Evolutionary conservation across 2,329 filamentous ascomycete species (phyloP).

Genomic region (Epichloe aotearoae): DNA sequence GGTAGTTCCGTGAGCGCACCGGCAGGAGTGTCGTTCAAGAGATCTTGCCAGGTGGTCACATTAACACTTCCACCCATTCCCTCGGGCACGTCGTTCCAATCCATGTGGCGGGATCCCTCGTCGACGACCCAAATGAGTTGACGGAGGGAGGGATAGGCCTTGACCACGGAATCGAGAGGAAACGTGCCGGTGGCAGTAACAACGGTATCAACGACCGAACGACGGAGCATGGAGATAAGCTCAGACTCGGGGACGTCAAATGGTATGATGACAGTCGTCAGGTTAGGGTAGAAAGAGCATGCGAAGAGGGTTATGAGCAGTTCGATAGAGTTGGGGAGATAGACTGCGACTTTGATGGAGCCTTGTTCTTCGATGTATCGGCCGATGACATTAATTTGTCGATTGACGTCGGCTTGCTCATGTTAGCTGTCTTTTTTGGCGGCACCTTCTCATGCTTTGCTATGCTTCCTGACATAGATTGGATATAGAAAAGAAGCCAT

Average conservation of each 20-base stretch:
- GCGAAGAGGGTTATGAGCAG: constrained; percentile 73
- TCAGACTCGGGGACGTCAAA: constrained; percentile 61
- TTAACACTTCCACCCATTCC: constrained; percentile 62
- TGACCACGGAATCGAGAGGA: constrained; percentile 60
- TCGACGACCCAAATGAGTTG: constrained; percentile 89
- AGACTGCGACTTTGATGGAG: constrained; percentile 70
- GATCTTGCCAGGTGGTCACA: constrained; percentile 86
- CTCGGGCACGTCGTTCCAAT: constrained; percentile 82
- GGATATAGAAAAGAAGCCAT: constrained; percentile 4
- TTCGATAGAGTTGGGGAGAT: constrained; percentile 87
- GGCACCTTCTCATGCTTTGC: neutral
- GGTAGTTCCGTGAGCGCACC: constrained; percentile 52
- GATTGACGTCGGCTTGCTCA: constrained; percentile 52
- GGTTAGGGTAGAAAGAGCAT: constrained; percentile 69
- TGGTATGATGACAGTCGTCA: constrained; percentile 74
- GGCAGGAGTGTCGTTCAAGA: constrained; percentile 57
- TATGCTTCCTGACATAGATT: neutral
- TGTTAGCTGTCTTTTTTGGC: constrained; percentile 5
- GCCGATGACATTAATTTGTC: constrained; percentile 80
- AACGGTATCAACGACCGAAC: constrained; percentile 65
- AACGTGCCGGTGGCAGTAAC: constrained; percentile 79
- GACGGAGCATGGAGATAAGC: constrained; percentile 58
- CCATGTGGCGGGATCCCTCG: constrained; percentile 78
- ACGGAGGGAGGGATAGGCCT: constrained; percentile 55
- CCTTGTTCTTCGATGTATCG: constrained; percentile 59